phyloP scores from a whole-genome alignment of 176 grass and related monocot genomes.

The Poa pratensis region DNA sequence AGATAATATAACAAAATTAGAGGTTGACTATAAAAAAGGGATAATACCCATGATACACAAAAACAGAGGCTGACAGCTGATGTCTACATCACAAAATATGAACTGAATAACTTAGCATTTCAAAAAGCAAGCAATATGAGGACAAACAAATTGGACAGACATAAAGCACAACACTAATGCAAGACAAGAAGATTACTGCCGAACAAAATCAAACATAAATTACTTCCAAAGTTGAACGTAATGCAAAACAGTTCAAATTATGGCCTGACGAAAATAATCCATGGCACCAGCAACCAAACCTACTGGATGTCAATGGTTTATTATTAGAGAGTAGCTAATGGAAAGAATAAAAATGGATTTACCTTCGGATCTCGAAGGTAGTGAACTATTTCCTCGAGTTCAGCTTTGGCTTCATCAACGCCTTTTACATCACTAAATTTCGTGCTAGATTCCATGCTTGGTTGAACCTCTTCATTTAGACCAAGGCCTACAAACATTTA shows the following conservation, averaged over 20 bases:
- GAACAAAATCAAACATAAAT: conserved; percentile 21
- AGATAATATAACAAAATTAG: neutral
- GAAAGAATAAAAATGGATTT: conserved; percentile 3
- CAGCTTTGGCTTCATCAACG: conserved; percentile 95
- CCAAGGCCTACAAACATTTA: conserved; percentile 76
- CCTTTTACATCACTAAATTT: conserved; percentile 99
- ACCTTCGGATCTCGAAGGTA: conserved; percentile 98
- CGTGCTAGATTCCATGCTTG: conserved; percentile 86
- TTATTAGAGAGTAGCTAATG: neutral
- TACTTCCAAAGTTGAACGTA: neutral
- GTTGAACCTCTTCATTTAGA: conserved; percentile 96
- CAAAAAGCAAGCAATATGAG: conserved; percentile 16
- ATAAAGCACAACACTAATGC: conserved; percentile 12
- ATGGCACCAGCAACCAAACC: neutral
- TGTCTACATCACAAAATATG: conserved; percentile 15
- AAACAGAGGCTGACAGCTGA: neutral
- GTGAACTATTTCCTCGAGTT: conserved; percentile 99
- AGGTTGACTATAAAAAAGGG: neutral
- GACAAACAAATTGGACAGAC: neutral
- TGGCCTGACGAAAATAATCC: too few species aligned
- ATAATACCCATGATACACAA: neutral
- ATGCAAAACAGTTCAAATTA: conserved; percentile 7
- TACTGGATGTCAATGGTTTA: conserved; percentile 11
- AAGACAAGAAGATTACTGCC: neutral
- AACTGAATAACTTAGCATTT: neutral